Conservation (phyloP, 441 rosid species). For the Erodium texanum region DNA sequence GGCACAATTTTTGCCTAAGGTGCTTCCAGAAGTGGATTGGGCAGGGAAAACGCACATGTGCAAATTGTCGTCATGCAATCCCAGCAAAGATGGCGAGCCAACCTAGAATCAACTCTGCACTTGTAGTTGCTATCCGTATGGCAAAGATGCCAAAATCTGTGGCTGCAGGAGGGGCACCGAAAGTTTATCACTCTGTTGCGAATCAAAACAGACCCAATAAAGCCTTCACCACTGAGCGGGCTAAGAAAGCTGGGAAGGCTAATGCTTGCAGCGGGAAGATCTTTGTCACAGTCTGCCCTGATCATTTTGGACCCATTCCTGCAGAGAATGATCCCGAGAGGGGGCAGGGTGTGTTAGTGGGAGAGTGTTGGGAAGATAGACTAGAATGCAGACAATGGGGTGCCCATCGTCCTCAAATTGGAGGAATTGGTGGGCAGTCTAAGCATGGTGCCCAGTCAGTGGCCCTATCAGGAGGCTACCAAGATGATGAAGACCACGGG, state of each 20-base stretch:
- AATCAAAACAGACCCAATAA: conserved; percentile 68
- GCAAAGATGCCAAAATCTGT: conserved; percentile 40
- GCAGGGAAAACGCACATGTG: conserved; percentile 52
- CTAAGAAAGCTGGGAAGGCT: conserved; percentile 57
- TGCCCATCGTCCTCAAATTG: conserved; percentile 66
- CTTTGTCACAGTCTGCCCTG: conserved; percentile 55
- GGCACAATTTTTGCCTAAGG: conserved; percentile 5
- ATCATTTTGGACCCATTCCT: conserved; percentile 76
- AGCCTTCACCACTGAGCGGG: conserved; percentile 70
- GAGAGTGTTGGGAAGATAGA: conserved; percentile 67
- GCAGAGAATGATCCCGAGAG: conserved; percentile 68
- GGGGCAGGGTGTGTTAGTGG: conserved; percentile 69
- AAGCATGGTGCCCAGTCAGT: conserved; percentile 68
- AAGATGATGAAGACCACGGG: conserved; percentile 86
- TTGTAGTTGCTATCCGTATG: conserved; percentile 61
- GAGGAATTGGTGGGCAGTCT: conserved; percentile 77
- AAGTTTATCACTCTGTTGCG: conserved; percentile 18
- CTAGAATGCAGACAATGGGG: conserved; percentile 74
- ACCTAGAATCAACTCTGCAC: conserved; percentile 57
- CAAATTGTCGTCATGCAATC: conserved; percentile 46
- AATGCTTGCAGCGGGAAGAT: conserved; percentile 78
- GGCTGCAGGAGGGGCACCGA: conserved; percentile 14
- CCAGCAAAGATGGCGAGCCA: conserved; percentile 44
- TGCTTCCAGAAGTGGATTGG: conserved; percentile 40
- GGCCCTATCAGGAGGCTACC: conserved; percentile 75